These are phyloP conservation scores for Candida coleopterorum DNA, from an alignment of 805 yeast genomes.

Conservation along the genomic window DNA sequence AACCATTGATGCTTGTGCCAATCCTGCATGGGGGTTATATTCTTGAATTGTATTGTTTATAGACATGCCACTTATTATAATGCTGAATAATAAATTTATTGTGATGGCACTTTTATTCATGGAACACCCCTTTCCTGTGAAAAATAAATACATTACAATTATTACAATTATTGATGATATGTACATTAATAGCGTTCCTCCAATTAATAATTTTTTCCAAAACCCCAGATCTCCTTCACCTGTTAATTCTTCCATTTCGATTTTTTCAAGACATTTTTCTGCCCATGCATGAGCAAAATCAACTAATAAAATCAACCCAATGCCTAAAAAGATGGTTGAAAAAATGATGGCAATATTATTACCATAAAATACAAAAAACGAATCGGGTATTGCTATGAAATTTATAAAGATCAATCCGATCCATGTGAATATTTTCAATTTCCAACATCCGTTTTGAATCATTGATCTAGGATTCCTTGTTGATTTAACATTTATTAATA, in stretches of 20 bases:
- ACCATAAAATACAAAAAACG: slow-evolving; percentile 85
- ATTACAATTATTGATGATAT: slow-evolving; percentile 67
- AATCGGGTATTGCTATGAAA: slow-evolving; percentile 75
- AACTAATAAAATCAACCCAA: slow-evolving; percentile 84
- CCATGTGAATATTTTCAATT: slow-evolving; percentile 63
- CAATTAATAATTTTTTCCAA: slow-evolving; percentile 78
- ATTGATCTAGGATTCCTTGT: slow-evolving; percentile 73
- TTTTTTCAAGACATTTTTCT: slow-evolving; percentile 85
- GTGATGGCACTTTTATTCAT: slow-evolving; percentile 88
- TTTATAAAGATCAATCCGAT: slow-evolving; percentile 50
- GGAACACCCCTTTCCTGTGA: slow-evolving; percentile 75
- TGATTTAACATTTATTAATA: slow-evolving; percentile 70
- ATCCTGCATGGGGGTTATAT: slow-evolving; percentile 89
- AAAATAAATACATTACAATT: slow-evolving; percentile 72
- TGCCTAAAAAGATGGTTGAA: slow-evolving; percentile 79
- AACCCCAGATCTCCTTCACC: slow-evolving; percentile 50
- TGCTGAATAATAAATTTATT: slow-evolving; percentile 61
- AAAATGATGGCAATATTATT: slow-evolving; percentile 81
- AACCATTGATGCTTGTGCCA: slow-evolving; percentile 96
- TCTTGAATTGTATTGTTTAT: slow-evolving; percentile 84
- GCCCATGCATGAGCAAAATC: slow-evolving; percentile 99
- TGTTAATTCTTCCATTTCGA: slow-evolving; percentile 66
- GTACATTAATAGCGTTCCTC: slow-evolving; percentile 88
- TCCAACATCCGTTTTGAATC: slow-evolving; percentile 93
- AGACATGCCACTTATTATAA: slow-evolving; percentile 65